Evolutionary conservation across 1,139 yeast genomes (phyloP), one percentile per base, ranked within the genome.

Genomic region (Hemisphaericaspora xylofermentans): DNA sequence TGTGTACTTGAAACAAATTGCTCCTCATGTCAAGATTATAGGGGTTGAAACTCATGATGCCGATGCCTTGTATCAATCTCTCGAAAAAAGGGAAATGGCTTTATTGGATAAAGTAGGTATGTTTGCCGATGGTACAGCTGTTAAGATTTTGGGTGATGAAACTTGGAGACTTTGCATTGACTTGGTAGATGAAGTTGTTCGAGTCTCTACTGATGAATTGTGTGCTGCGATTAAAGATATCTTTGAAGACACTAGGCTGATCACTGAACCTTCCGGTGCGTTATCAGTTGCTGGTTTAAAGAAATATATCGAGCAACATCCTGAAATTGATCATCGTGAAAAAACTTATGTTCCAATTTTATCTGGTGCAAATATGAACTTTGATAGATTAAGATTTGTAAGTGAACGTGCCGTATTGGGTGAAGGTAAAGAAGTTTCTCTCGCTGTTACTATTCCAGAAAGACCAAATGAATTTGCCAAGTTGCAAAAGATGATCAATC

Each of bases 101-200:
- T 60, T 71, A 2, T 72, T 94, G 44, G 66, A 73, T 26, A 71
- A 76, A 22, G 98, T 91, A 8, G 99, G 99, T n/a, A 71, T 86
- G n/a, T 93, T 93, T 65, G 98, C 98, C n/a, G 99, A 93, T 63
- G 99, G 98, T 57, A 89, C 99, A n/a, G 97, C 98, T 4, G 99
- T 93, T 34, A 87, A 84, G 56, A 64, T 84, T 10, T 74, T 89
- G 25, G 99, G 99, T 42, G 85, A 83, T 48, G 98, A 94, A 64
- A 85, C 96, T 13, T 93, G 88, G 75, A 75, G 95, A 56, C 74
- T 91, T 17, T 82, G 93, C 52, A 68, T 76, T 50, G 80, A 85
- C 37, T 81, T 82, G 43, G 88, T 93, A 8, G 98, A 94, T 59
- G 98, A 91, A 49, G 84, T 93, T 37, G 84, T 93, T 9, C 74